These are phyloP conservation scores for Thalassiosira hispida DNA, from an alignment of 352 stramenopile genomes.

Conservation along the genomic window DNA sequence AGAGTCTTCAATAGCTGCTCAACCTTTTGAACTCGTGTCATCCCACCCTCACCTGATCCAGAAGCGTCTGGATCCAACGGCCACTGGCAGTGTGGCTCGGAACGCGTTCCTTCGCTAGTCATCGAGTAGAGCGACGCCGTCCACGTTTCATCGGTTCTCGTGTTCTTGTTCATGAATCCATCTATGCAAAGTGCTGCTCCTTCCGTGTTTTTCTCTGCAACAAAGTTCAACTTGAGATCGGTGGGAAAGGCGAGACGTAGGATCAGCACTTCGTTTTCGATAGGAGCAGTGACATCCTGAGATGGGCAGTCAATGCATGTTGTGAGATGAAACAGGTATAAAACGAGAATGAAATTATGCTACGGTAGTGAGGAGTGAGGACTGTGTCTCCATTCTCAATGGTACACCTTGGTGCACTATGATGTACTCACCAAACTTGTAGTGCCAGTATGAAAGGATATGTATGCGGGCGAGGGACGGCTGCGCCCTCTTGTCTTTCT, in stretches of 20 bases:
- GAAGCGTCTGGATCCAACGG: not conserved
- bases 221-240: constrained; percentile 24
- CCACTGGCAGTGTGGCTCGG: constrained; percentile 18
- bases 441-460: constrained; percentile 1
- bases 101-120: not conserved
- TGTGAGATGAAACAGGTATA: not conserved
- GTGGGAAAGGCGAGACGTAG: constrained; percentile 10
- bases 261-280: constrained; percentile 21
- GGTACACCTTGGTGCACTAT: too few relatives aligned
- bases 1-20: constrained; percentile 24
- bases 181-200: constrained; percentile 21
- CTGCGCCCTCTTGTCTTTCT: not conserved
- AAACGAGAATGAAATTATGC: constrained; percentile 13
- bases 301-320: not conserved
- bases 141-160: constrained; percentile 10
- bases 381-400: too few relatives aligned
- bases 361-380: too few relatives aligned
- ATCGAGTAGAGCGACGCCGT: not conserved
- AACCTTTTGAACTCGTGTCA: constrained; percentile 4
- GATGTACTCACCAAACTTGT: constrained; percentile 6
- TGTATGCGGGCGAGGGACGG: not conserved
- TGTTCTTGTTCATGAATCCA: constrained; percentile 40
- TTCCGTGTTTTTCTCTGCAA: constrained; percentile 12
- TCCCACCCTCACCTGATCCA: not conserved
- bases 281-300: constrained; percentile 21